A percentile compares a stretch with the other conserved stretches of the same genome.
These are phyloP conservation scores for Antrodiella citrinella DNA, from an alignment of 768 basidiomycete species.

Conservation along the genomic window DNA sequence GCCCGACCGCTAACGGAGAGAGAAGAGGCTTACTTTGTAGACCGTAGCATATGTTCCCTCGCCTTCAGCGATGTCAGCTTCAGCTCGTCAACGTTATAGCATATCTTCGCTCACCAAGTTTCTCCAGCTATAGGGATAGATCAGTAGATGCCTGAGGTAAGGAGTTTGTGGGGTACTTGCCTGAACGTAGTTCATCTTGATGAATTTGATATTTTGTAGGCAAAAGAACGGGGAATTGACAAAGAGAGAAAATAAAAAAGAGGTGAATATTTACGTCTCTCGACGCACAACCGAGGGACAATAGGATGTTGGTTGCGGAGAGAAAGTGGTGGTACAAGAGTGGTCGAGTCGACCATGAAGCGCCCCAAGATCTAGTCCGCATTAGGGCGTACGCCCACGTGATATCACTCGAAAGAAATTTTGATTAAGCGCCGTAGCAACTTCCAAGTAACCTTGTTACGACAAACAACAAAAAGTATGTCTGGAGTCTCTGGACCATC, in stretches of 20 bases:
- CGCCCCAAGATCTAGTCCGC: neutral
- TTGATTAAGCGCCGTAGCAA: neutral
- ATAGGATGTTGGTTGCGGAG: neutral
- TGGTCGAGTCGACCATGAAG: conserved; percentile 2
- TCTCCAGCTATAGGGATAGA: conserved; percentile 79
- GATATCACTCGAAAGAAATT: neutral
- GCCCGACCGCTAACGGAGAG: neutral
- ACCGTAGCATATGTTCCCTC: conserved; percentile 95
- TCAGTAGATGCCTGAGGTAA: neutral
- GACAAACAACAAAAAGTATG: neutral
- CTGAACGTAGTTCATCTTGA: conserved; percentile 51
- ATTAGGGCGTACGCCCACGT: neutral
- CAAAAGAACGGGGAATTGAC: conserved; percentile 1
- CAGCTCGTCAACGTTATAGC: neutral
- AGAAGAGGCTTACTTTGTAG: conserved; percentile 63
- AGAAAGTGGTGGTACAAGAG: neutral
- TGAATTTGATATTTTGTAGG: neutral
- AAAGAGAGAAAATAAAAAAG: conserved; percentile 3
- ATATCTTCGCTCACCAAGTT: conserved; percentile 41
- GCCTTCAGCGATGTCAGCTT: conserved; percentile 34
- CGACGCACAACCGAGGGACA: neutral
- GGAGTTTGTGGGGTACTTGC: conserved; percentile 21
- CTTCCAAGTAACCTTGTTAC: neutral
- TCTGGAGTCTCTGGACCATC: conserved; percentile 4
- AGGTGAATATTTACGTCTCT: neutral